These are phyloP conservation scores for Kalmusia sp. DNA, from an alignment of 2,329 filamentous ascomycete genomes.

Conservation along the genomic window DNA sequence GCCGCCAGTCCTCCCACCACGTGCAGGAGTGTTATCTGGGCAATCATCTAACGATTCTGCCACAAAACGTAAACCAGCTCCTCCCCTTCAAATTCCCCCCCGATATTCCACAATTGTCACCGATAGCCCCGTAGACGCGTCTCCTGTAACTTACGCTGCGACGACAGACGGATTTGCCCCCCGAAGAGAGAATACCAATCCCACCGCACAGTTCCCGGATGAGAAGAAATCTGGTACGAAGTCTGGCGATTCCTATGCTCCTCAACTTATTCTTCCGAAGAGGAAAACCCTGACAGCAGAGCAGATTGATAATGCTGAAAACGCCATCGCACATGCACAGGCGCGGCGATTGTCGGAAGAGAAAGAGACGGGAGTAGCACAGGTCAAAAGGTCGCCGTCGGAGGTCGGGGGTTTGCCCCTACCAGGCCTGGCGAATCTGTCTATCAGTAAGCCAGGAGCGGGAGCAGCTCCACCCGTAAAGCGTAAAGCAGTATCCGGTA, in stretches of 20 bases:
- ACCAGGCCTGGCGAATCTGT: conserved; percentile 27
- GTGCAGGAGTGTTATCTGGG: conserved; percentile 31
- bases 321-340: conserved; percentile 24
- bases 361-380: conserved; percentile 12
- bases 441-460: conserved; percentile 9
- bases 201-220: conserved; percentile 24
- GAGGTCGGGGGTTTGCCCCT: conserved; percentile 21
- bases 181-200: conserved; percentile 17
- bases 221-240: conserved; percentile 49
- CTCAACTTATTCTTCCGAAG: conserved; percentile 50
- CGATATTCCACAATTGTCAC: conserved; percentile 54
- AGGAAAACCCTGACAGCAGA: conserved; percentile 53
- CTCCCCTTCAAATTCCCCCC: conserved; percentile 49
- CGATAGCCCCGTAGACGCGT: conserved; percentile 44
- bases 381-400: conserved; percentile 13
- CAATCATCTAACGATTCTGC: conserved; percentile 36
- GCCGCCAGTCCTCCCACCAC: conserved; percentile 50
- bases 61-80: conserved; percentile 52
- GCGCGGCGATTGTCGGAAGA: conserved; percentile 15
- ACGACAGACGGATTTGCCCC: conserved; percentile 51
- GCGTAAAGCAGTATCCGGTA: conserved; percentile 25
- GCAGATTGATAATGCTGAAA: conserved; percentile 49
- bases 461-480: conserved; percentile 13
- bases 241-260: conserved; percentile 34
- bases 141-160: conserved; percentile 47